phyloP scores from a whole-genome alignment of 1,139 yeast genomes.

The Suhomyces bolitotheri region DNA sequence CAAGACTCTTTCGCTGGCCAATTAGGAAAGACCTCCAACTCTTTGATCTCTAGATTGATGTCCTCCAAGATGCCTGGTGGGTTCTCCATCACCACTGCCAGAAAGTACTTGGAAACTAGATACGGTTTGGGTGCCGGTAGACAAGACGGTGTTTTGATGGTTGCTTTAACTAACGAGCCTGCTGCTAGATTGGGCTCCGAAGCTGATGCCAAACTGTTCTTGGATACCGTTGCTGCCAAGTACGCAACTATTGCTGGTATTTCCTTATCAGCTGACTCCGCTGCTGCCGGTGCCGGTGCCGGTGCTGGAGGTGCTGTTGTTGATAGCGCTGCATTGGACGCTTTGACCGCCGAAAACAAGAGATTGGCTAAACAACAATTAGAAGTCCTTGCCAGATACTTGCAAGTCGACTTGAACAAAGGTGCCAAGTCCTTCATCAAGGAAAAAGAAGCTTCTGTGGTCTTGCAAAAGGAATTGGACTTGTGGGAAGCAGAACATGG shows the following conservation, averaged over 20 bases:
- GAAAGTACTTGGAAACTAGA: slow-evolving; percentile 85
- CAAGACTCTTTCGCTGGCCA: slow-evolving; percentile 87
- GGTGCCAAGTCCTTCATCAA: slow-evolving; percentile 86
- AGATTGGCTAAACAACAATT: slow-evolving; percentile 91
- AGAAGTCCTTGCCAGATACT: slow-evolving; percentile 91
- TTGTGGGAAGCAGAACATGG: slow-evolving; percentile 95
- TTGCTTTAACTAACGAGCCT: slow-evolving; percentile 88
- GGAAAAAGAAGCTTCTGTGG: slow-evolving; percentile 83
- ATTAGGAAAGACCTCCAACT: slow-evolving; percentile 89
- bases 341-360: slow-evolving; percentile 85
- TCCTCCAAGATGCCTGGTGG: slow-evolving; percentile 99
- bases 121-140: slow-evolving; percentile 93
- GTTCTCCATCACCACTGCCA: slow-evolving; percentile 84
- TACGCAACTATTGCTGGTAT: slow-evolving; percentile 85
- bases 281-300: slow-evolving; percentile 52
- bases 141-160: slow-evolving; percentile 84
- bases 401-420: slow-evolving; percentile 85
- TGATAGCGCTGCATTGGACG: slow-evolving; percentile 96
- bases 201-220: slow-evolving; percentile 83
- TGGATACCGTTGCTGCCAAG: slow-evolving; percentile 78
- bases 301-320: slow-evolving; percentile 84
- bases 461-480: slow-evolving; percentile 87
- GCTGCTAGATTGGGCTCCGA: slow-evolving; percentile 83
- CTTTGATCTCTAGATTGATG: slow-evolving; percentile 85
- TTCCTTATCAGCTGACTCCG: slow-evolving; percentile 65